Evolutionary conservation across 1,284 basidiomycete genomes (phyloP).

Genomic region (Cutaneotrichosporon sp.): DNA sequence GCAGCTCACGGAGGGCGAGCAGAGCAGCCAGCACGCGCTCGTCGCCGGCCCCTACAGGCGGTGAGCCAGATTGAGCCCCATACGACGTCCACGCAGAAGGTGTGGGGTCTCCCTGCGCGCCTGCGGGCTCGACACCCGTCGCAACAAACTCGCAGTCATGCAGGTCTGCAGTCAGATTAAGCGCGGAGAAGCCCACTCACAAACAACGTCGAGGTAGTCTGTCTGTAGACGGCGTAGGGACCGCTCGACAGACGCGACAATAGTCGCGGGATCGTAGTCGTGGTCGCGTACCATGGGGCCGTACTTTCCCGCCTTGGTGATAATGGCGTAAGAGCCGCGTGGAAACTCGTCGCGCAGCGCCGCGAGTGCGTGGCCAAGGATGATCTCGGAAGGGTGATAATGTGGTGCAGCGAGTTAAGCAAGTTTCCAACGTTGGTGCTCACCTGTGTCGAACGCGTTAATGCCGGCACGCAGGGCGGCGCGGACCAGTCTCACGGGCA

Average conservation of each 20-base stretch:
- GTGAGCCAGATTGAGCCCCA: no score
- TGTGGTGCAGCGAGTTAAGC: conserved; percentile 56
- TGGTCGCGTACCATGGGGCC: conserved; percentile 60
- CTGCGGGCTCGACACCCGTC: conserved; percentile 45
- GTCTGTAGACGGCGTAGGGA: conserved; percentile 72
- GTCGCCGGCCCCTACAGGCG: conserved; percentile 74
- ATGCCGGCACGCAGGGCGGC: conserved; percentile 82
- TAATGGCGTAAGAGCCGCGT: conserved; percentile 69
- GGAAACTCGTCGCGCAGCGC: conserved; percentile 66
- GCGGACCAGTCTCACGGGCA: conserved; percentile 66
- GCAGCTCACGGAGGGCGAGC: conserved; percentile 64
- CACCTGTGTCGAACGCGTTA: conserved; percentile 75
- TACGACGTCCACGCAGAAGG: no score
- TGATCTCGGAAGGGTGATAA: conserved; percentile 85
- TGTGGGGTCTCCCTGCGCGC: conserved; percentile 52
- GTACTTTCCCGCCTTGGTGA: conserved; percentile 92
- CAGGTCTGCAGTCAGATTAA: conserved; percentile 51
- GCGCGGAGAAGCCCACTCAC: conserved; percentile 26
- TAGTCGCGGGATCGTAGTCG: conserved; percentile 65
- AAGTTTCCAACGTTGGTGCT: no score
- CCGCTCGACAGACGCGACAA: conserved; percentile 65
- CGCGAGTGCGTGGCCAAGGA: conserved; percentile 70
- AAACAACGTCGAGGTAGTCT: conserved; percentile 75
- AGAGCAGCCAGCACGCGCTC: conserved; percentile 69
- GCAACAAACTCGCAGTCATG: conserved; percentile 90